These are phyloP conservation scores for Aspergillus arachidicola DNA, from an alignment of 2,329 filamentous ascomycete genomes.

Conservation along the genomic window DNA sequence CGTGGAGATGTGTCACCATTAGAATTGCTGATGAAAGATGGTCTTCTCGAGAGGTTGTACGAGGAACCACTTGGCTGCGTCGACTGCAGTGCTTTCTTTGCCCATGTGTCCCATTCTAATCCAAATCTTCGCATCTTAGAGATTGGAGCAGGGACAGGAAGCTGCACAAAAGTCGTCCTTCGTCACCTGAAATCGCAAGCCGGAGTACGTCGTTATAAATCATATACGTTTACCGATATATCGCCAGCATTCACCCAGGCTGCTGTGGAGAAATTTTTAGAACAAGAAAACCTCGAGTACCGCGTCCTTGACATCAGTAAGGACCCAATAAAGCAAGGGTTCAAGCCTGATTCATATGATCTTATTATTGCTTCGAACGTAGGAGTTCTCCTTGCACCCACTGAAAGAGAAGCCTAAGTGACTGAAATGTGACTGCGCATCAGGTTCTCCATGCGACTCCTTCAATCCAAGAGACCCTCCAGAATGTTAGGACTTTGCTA, in stretches of 20 bases:
- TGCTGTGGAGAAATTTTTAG: constrained; percentile 20
- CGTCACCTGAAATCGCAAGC: neutral
- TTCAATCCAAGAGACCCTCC: no score
- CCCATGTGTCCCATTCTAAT: constrained; percentile 1
- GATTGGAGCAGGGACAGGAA: constrained; percentile 27
- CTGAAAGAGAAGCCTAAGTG: neutral
- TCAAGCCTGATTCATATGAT: constrained; percentile 25
- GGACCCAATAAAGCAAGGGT: constrained; percentile 26
- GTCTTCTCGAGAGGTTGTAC: no score
- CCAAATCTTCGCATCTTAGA: constrained; percentile 12
- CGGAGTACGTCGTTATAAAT: neutral
- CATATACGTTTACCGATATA: constrained; percentile 27
- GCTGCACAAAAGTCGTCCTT: constrained; percentile 1
- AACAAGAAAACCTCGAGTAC: constrained; percentile 20
- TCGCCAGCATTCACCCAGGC: constrained; percentile 24
- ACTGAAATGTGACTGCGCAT: neutral
- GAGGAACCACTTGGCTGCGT: neutral
- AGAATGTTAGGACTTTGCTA: no score
- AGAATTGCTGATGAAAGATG: no score
- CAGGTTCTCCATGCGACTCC: no score
- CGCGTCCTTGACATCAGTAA: constrained; percentile 26
- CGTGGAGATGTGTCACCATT: no score
- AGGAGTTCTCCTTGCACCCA: neutral
- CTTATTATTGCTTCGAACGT: constrained; percentile 20
- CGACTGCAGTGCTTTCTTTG: neutral